Evolutionary conservation across 2,329 filamentous ascomycete genomes (phyloP), one percentile per base, ranked within the genome.

Genomic region (Penicillium crustosum): DNA sequence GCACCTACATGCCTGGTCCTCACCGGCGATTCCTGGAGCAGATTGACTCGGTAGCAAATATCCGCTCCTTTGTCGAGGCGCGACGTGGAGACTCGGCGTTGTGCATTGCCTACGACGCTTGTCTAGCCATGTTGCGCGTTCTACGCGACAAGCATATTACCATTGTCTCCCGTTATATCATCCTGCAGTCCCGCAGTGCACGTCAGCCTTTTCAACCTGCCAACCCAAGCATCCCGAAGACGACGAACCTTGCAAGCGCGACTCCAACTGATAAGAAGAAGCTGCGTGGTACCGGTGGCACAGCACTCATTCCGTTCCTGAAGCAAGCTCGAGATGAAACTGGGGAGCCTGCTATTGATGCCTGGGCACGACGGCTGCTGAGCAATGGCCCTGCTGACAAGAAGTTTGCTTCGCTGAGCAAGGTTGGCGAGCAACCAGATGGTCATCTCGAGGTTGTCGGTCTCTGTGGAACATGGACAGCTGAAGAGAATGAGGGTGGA

Each of bases 281-380:
- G 50, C 83, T 96, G 29, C 90, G 89, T 44, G 94, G 94, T 2
- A 99, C 94, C 0, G 94, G 94, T 15, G 94, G 94, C 17, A 97
- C 94, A 0, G 90, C 93, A 0, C 79, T 99, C 56, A 97, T 99
- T 55, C 91, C 93, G 0, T 99, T 99, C 76, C 80, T 99, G 60
- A 97, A 97, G 77, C 94, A 99, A 77, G 94, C 94, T 5, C 84
- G 94, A 29, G 93, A 99, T 69, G 94, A 99, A 81, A 99, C 94
- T 0, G 90, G 91, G 17, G 93, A 97, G 74, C 91, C 92, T 1
- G 91, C 93, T 1, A 88, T 97, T 49, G 85, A 87, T 66, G 79
- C 79, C 1, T 88, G 86, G 86, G 85, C 84, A 15, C 77, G 80
- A 51, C 76, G 84, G 25, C 66, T 88, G 42, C 76, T 88, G 23